These are phyloP conservation scores for Physaria fendleri DNA, from an alignment of 345 rosid species.

Conservation along the genomic window DNA sequence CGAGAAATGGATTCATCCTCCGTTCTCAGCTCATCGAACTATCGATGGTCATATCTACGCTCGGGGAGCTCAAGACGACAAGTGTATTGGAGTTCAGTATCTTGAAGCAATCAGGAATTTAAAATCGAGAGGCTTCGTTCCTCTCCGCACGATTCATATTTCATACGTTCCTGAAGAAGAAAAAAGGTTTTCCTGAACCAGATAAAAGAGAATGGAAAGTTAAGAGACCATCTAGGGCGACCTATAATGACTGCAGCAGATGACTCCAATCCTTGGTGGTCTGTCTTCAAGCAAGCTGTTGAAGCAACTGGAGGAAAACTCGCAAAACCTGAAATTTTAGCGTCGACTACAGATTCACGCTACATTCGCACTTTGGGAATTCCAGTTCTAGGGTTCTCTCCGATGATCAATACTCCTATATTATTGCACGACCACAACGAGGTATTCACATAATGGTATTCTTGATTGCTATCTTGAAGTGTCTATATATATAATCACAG, in stretches of 20 bases:
- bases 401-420: constrained; percentile 76
- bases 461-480: background rate
- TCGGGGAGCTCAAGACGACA: constrained; percentile 88
- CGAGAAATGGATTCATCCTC: constrained; percentile 67
- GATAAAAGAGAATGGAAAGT: constrained; percentile 52
- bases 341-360: constrained; percentile 86
- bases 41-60: constrained; percentile 56
- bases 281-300: constrained; percentile 62
- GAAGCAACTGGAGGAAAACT: constrained; percentile 72
- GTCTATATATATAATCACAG: background rate
- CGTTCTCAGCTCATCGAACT: constrained; percentile 62
- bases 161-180: constrained; percentile 74
- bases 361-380: constrained; percentile 60
- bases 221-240: constrained; percentile 51
- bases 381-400: constrained; percentile 81
- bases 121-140: constrained; percentile 37
- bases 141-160: constrained; percentile 53
- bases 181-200: constrained; percentile 30
- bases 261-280: constrained; percentile 90
- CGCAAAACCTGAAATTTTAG: constrained; percentile 72
- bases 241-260: constrained; percentile 61
- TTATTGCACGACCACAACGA: constrained; percentile 85
- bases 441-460: constrained; percentile 36
- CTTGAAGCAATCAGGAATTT: constrained; percentile 67
- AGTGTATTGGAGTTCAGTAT: constrained; percentile 73